Evolutionary conservation across 176 grass and related monocot genomes (phyloP).

Genomic region (Puya raimondii): DNA sequence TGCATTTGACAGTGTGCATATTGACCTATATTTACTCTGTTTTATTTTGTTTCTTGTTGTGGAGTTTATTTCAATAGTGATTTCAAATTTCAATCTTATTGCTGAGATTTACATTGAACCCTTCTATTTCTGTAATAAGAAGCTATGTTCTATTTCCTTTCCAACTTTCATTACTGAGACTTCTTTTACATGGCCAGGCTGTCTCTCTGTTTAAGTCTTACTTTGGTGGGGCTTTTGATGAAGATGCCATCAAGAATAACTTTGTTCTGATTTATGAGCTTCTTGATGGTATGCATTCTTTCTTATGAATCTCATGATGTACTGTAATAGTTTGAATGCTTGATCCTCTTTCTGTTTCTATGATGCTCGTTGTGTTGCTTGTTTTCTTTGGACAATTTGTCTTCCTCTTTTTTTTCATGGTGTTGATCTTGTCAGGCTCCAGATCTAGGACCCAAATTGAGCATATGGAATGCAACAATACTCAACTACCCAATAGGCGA

Average conservation of each 20-base stretch:
- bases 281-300: constrained; percentile 75
- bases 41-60: too few relatives aligned
- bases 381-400: not conserved
- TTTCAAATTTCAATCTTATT: too few relatives aligned
- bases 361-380: not conserved
- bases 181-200: constrained; percentile 53
- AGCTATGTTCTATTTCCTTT: not conserved
- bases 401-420: too few relatives aligned
- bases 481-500: too few relatives aligned
- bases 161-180: not conserved
- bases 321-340: not conserved
- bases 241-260: constrained; percentile 99
- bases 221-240: constrained; percentile 92
- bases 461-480: too few relatives aligned
- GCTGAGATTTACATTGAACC: too few relatives aligned
- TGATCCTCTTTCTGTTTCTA: constrained; percentile 2
- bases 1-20: too few relatives aligned
- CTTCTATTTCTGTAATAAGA: not conserved
- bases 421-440: too few relatives aligned
- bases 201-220: constrained; percentile 95
- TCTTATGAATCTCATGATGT: not conserved
- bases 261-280: constrained; percentile 99
- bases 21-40: too few relatives aligned
- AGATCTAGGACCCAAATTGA: too few relatives aligned
- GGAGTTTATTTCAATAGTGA: too few relatives aligned